Conservation (phyloP, 345 rosid genomes). For the Camelina sativa region DNA sequence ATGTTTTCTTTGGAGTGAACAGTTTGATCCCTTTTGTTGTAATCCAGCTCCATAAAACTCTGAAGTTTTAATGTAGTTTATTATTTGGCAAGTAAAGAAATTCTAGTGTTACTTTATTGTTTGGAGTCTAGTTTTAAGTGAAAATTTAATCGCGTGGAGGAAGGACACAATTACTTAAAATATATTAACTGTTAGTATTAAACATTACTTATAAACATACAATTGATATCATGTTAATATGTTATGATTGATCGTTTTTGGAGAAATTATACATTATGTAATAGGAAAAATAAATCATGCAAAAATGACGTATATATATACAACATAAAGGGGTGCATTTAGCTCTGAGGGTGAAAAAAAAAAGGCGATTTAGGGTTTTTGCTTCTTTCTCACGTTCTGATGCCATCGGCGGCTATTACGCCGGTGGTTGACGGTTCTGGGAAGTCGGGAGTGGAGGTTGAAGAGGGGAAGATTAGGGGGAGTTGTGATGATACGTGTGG, state of each 20-base stretch:
- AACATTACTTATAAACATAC: not conserved
- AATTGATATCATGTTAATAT: not conserved
- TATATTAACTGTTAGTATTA: not conserved
- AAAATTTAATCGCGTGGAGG: not conserved
- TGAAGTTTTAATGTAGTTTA: too few relatives aligned
- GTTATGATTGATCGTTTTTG: not conserved
- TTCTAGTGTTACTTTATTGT: not conserved
- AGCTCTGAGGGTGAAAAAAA: too few relatives aligned
- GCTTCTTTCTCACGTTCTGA: too few relatives aligned
- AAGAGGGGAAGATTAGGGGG: too few relatives aligned
- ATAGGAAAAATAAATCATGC: not conserved
- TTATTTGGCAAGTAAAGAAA: too few relatives aligned
- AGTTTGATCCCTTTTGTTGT: not conserved
- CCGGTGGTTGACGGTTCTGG: too few relatives aligned
- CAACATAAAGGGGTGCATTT: too few relatives aligned
- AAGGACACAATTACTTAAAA: too few relatives aligned
- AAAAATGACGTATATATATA: not conserved
- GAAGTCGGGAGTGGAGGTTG: too few relatives aligned
- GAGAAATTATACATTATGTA: not conserved
- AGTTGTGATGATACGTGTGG: too few relatives aligned
- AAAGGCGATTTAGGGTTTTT: too few relatives aligned
- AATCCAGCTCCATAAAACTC: not conserved
- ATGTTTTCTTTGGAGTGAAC: not conserved
- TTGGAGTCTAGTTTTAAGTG: not conserved
- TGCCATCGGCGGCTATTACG: too few relatives aligned